Base-by-base conservation (phyloP, 2,329 filamentous ascomycete species). In the Colletotrichum liriopes region DNA sequence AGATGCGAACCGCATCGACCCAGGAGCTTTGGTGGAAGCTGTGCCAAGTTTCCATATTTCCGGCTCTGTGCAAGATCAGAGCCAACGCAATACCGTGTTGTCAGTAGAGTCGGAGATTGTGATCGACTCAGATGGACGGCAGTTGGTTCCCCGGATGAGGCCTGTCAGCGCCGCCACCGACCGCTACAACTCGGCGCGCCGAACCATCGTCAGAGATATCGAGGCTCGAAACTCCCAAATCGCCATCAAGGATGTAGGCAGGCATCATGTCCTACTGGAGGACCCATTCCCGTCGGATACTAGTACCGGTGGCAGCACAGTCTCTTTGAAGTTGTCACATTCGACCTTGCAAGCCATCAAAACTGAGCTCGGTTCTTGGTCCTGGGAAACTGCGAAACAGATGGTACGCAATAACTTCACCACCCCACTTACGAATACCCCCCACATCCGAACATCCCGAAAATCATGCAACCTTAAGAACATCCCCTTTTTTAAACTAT, bases 161-260 rank as follows among this genome's bases (percentile, higher is more conserved):
- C 65, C 65, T 18, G 37, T 61, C 11, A 11, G 16, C 32, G 20
- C 32, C 23, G 65, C 65, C n/a, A 67, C 60, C 18, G 65, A 67
- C n/a, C 65, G 65, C 23, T 51, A 51, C 35, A 67, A 67, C 23
- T 61, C 65, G 23, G 65, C 45, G 9, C 55, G 45, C 20, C n/a
- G 65, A 8, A 16, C 32, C 6, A 61, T 67, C 55, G 35, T 26
- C 23, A 45, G 47, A 37, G 37, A 43, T 41, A 37, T 18, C 37
- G 16, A 58, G 37, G 26, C 55, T 41, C 55, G 37, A 5, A 26
- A 6, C 12, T 41, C 55, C 23, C 55, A 43, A 5, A 41, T 58
- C n/a, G n/a, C 12, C 16, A 43, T 58, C 20, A 37, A 58, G 12
- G 26, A 41, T 26, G 20, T 20, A 12, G n/a, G 5, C 26, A 37